Percentiles rank a stretch among this genome's conserved stretches.
Evolutionary conservation across 2,329 filamentous ascomycete genomes (phyloP).

Genomic region (Microdochium trichocladiopsis): DNA sequence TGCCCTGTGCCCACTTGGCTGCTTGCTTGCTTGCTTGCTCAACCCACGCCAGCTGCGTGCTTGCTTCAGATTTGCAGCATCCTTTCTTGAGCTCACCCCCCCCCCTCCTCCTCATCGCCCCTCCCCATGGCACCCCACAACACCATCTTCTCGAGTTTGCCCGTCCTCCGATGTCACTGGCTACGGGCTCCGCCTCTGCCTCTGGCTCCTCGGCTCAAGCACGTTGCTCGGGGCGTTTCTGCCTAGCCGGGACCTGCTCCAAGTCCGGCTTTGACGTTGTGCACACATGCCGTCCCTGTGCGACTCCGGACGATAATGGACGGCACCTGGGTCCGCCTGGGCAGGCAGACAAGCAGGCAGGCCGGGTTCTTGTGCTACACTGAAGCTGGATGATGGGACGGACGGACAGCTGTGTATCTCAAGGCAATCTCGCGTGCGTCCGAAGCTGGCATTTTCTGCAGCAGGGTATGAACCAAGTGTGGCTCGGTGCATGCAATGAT

Average conservation of each 20-base stretch:
- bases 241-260: background rate
- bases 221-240: background rate
- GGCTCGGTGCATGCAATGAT: background rate
- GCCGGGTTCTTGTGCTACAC: too few species aligned
- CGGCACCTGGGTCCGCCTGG: background rate
- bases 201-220: background rate
- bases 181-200: background rate
- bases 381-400: background rate
- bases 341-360: background rate
- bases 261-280: background rate
- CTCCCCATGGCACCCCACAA: background rate
- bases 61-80: too few species aligned
- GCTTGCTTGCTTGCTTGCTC: background rate
- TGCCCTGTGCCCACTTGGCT: background rate
- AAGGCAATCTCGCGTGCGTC: background rate
- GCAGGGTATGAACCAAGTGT: background rate
- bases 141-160: background rate
- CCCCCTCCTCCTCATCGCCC: background rate
- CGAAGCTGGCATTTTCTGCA: background rate
- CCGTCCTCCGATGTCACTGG: background rate
- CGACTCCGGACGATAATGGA: background rate
- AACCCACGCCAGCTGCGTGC: background rate
- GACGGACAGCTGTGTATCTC: background rate
- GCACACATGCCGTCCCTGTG: background rate
- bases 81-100: background rate